Base-by-base conservation (phyloP, 768 basidiomycete species). In the Harrya chromipes region DNA sequence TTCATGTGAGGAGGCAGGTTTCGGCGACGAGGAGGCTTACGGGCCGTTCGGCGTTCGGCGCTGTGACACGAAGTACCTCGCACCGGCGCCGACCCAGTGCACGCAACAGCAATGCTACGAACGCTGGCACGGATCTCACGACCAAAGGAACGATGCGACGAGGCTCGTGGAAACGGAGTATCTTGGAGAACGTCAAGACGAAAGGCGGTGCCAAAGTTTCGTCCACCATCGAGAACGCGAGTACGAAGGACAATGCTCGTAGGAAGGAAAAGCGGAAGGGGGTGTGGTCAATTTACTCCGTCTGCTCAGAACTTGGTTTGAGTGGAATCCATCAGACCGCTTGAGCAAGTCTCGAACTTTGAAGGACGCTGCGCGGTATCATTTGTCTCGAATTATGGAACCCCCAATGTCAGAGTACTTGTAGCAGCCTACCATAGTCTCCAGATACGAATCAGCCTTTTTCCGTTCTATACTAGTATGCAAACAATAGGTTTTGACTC, bases 201-300 rank as follows among this genome's bases (percentile, higher is more conserved):
- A 63, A 39, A 41, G 42, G 48, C 8, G 24, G 52, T 10, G 10
- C 6, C 11, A 63, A 49, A 39, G 47, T n/a, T 21, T 49, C 52
- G 16, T 51, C 43, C 14, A 46, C 54, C 21, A 43, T 20, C 39
- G 60, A 63, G 48, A 61, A 55, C 45, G 43, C 46, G 39, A 38
- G 23, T 24, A 35, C 16, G 14, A 49, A 42, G n/a, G 53, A 43
- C 4, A 12, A 10, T 2, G 5, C 21, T 7, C 60, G 53, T 19
- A 59, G 35, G 41, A 66, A 53, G 47, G 54, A 52, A 31, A 66
- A 50, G 54, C 52, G 53, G 54, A 66, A 58, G 46, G 61, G 61
- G 16, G n/a, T 54, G 8, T 55, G 64, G 61, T 64, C 63, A 0
- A 64, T 64, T 39, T 64, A 64, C 50, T 66, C 64, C 20, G 64